Evolutionary conservation across 129 eudicot genomes (phyloP).

Genomic region (Chrysanthemum lavandulifolium): DNA sequence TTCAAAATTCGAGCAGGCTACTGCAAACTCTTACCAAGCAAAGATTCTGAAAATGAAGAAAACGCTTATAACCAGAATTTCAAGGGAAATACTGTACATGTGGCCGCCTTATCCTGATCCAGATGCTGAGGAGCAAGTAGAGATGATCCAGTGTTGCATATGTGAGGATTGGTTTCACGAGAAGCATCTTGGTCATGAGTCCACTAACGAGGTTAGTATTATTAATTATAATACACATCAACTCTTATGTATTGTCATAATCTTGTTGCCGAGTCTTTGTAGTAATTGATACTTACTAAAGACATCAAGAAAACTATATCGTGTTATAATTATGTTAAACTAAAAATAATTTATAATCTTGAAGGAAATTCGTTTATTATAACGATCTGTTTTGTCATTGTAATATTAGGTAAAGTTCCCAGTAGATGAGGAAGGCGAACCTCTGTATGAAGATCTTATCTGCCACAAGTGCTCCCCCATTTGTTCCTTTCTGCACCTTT

Average conservation of each 20-base stretch:
- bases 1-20: slow-evolving; percentile 74
- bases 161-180: slow-evolving; percentile 99
- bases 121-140: slow-evolving; percentile 74
- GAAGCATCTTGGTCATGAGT: slow-evolving; percentile 78
- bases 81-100: slow-evolving; percentile 87
- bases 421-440: slow-evolving; percentile 85
- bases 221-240: background rate
- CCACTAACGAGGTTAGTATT: slow-evolving; percentile 55
- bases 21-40: slow-evolving; percentile 81
- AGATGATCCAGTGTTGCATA: slow-evolving; percentile 88
- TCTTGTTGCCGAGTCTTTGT: background rate
- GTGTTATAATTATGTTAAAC: background rate
- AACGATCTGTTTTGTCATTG: background rate
- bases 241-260: background rate
- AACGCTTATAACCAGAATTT: slow-evolving; percentile 88
- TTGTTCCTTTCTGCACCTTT: slow-evolving; percentile 63
- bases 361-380: background rate
- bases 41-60: slow-evolving; percentile 79
- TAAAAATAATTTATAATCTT: too few species aligned
- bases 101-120: slow-evolving; percentile 94
- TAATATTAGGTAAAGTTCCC: slow-evolving; percentile 56
- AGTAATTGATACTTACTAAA: background rate
- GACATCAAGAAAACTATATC: background rate
- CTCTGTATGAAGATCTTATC: slow-evolving; percentile 82
- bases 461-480: slow-evolving; percentile 65